phyloP scores from a whole-genome alignment of 768 basidiomycete genomes.

The Serendipita sp. region DNA sequence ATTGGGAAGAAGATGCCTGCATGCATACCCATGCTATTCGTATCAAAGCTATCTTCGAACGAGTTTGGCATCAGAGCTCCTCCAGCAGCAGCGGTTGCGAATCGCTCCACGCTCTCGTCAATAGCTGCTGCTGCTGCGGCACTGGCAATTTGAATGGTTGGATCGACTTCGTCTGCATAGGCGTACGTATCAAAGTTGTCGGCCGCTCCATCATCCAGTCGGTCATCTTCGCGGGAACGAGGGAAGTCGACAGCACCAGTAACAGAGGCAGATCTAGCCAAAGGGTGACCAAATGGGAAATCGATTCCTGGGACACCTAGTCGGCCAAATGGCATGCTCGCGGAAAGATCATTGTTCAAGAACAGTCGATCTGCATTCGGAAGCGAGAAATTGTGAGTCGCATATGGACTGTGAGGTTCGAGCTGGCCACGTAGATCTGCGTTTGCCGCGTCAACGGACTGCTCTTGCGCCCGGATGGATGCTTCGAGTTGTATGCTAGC shows the following conservation, averaged over 20 bases:
- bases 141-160: neutral
- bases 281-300: neutral
- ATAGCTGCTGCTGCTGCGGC: neutral
- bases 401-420: constrained; percentile 25
- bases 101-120: constrained; percentile 6
- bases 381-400: constrained; percentile 58
- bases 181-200: neutral
- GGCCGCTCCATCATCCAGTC: neutral
- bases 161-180: neutral
- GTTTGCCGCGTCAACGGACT: too few species aligned
- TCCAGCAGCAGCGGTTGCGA: neutral
- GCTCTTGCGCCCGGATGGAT: constrained; percentile 13
- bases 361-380: constrained; percentile 48
- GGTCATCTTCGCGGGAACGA: neutral
- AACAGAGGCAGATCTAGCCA: neutral
- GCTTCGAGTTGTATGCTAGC: constrained; percentile 23
- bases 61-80: neutral
- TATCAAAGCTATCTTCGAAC: neutral
- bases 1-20: neutral
- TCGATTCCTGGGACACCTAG: neutral
- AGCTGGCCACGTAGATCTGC: too few species aligned
- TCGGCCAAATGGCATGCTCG: constrained; percentile 15
- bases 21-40: neutral
- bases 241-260: constrained; percentile 2
- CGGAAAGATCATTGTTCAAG: constrained; percentile 26